These are phyloP conservation scores for Sarcomyxa edulis DNA, from an alignment of 768 basidiomycete species.

Conservation along the genomic window DNA sequence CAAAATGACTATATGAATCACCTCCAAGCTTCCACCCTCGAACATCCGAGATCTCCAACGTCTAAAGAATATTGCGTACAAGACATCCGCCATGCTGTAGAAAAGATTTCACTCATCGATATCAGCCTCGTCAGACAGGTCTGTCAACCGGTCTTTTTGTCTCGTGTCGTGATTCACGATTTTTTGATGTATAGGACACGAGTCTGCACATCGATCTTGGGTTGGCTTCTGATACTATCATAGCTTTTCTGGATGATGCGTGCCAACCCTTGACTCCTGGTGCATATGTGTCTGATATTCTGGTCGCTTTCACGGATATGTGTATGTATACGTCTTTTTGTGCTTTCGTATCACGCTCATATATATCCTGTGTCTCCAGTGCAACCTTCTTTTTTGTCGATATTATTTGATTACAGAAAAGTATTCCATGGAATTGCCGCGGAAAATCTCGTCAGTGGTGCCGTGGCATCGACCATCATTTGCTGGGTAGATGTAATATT, in stretches of 20 bases:
- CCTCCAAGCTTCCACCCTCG: too few species aligned
- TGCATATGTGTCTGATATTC: background rate
- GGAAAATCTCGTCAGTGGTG: slow-evolving; percentile 16
- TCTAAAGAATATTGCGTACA: too few species aligned
- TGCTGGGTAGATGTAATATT: slow-evolving; percentile 67
- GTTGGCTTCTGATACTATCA: slow-evolving; percentile 15
- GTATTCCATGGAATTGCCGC: slow-evolving; percentile 41
- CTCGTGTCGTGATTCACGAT: too few species aligned
- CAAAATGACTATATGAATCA: too few species aligned
- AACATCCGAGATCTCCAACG: too few species aligned
- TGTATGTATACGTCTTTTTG: slow-evolving; percentile 8
- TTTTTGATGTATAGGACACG: slow-evolving; percentile 7
- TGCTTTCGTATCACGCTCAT: background rate
- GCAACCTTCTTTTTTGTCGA: slow-evolving; percentile 20
- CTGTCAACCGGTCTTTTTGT: too few species aligned
- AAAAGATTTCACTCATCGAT: too few species aligned
- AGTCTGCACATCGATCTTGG: slow-evolving; percentile 13
- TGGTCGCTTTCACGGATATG: slow-evolving; percentile 11
- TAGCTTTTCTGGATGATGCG: slow-evolving; percentile 12
- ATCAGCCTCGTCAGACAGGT: too few species aligned
- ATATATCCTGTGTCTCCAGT: slow-evolving; percentile 16
- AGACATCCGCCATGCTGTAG: too few species aligned
- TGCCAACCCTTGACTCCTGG: slow-evolving; percentile 6
- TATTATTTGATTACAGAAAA: slow-evolving; percentile 50
- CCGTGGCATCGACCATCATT: slow-evolving; percentile 28